Percentiles rank a stretch among this genome's conserved stretches.
Evolutionary conservation across 2,329 filamentous ascomycete species (phyloP).

Genomic region (Claviceps capensis): DNA sequence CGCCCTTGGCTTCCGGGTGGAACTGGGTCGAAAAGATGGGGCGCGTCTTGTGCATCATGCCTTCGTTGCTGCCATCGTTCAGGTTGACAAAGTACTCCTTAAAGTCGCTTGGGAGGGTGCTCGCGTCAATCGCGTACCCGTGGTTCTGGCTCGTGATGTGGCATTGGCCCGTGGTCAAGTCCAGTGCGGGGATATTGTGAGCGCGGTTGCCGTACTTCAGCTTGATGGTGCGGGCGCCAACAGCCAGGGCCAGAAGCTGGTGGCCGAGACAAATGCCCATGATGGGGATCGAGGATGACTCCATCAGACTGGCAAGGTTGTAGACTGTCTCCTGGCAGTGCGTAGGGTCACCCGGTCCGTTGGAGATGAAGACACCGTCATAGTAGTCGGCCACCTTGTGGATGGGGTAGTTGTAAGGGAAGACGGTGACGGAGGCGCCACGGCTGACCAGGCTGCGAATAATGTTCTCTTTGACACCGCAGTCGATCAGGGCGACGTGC

Average conservation of each 20-base stretch:
- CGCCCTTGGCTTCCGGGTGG: slow-evolving; percentile 96
- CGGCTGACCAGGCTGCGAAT: slow-evolving; percentile 85
- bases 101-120: slow-evolving; percentile 72
- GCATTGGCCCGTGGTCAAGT: slow-evolving; percentile 90
- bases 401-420: slow-evolving; percentile 94
- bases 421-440: slow-evolving; percentile 82
- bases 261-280: slow-evolving; percentile 98
- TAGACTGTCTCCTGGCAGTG: slow-evolving; percentile 92
- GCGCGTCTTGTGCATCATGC: slow-evolving; percentile 88
- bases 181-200: slow-evolving; percentile 93
- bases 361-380: slow-evolving; percentile 97
- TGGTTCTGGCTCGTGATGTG: slow-evolving; percentile 99
- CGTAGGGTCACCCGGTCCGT: slow-evolving; percentile 93
- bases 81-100: slow-evolving; percentile 98
- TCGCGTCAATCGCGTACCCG: slow-evolving; percentile 84
- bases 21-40: slow-evolving; percentile 99
- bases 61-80: slow-evolving; percentile 95
- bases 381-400: slow-evolving; percentile 98
- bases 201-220: slow-evolving; percentile 98
- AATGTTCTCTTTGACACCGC: slow-evolving; percentile 99
- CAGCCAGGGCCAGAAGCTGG: slow-evolving; percentile 82
- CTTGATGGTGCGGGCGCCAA: slow-evolving; percentile 84
- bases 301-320: slow-evolving; percentile 82
- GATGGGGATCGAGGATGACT: slow-evolving; percentile 77
- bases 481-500: slow-evolving; percentile 92